Evolutionary conservation across 192 early-diverging fungal species (phyloP), one percentile per base, ranked within the genome.

Genomic region (Coemansia sp.): DNA sequence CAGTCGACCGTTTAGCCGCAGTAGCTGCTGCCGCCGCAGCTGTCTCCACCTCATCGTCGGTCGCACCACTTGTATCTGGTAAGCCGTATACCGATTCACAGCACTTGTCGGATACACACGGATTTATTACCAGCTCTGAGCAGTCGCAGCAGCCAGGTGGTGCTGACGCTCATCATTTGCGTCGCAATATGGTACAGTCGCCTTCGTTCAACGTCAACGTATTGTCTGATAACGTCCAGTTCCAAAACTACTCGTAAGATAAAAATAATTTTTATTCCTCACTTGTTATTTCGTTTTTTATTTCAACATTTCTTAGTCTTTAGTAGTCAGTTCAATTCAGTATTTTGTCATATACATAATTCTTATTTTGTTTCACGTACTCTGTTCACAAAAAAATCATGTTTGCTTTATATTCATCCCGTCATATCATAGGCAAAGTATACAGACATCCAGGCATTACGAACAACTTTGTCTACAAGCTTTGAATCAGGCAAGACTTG

Each of bases 371-470:
- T 63, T 70, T 36, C 9, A 40, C 34, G 16, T 57, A 54, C 7
- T 51, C 31, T 68, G 16, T 54, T 44, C n/a, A 29, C 7, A 20
- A 18, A 1, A 44, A 66, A 34, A 57, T 20, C 9, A 60, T n/a
- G 3, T 42, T 16, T 13, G 55, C 12, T 3, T 6, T 31, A 60
- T 42, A 40, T 41, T 55, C 13, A 16, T 24, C 9, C 27, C 46
- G 18, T 47, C 29, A 8, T 46, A 1, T 70, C 62, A 4, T 59
- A 54, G 0, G 40, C 62, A 69, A 79, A 79, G 36, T 79, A 79
- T 20, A 68, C 64, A 0, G 73, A 46, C 78, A 72, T 75, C 78
- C 78, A 80, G 1, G 78, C 78, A 44, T 68, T 67, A 29, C 65
- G 64, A 15, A 81, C 74, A 2, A 70, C 27, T 22, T 52, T 55